Evolutionary conservation across 768 basidiomycete species (phyloP), one percentile per base, ranked within the genome.

Genomic region (Suillus subaureus): DNA sequence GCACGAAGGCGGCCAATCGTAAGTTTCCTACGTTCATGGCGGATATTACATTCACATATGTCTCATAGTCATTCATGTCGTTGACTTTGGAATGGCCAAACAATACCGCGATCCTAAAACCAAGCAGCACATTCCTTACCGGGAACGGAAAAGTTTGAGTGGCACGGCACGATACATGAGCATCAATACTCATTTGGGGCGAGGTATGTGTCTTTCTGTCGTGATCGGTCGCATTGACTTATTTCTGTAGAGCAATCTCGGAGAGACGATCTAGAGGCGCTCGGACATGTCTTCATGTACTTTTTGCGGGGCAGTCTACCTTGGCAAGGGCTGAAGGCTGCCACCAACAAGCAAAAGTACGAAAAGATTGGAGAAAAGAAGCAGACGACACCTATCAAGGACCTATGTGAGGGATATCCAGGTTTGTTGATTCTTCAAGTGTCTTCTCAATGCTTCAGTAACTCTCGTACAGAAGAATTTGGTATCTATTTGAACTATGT

Each of bases 351-450:
- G 83, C 97, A 99, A 78, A 94, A 99, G 84, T 99, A 99, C 81
- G 97, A 99, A 84, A 99, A 99, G 85, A 99, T 99, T 77, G 97
- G 97, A 68, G 97, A 99, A 84, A 99, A 99, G 90, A 99, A 95
- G 85, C 97, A 99, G 82, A 93, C 92, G 16, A 99, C 97, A 35
- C 92, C 92, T 8, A 98, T 99, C 78, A 97, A 94, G 81, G 97
- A 99, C 74, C 85, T 99, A 31, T 94, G 91, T 73, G 97, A 99
- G 71, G 93, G 94, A 64, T 96, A 91, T 82, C 97, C 97, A 58
- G 95, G 94, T 94, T 70, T 67, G 85, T 75, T 45, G 62, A 49
- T 57, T 65, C 39, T 35, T 62, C 49, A 60, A 49, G 33, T n/a
- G 12, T 26, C 43, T 64, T 60, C 11, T 28, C 3, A 33, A 28